Conservation (phyloP, 129 eudicot species). For the Flaveria linearis region DNA sequence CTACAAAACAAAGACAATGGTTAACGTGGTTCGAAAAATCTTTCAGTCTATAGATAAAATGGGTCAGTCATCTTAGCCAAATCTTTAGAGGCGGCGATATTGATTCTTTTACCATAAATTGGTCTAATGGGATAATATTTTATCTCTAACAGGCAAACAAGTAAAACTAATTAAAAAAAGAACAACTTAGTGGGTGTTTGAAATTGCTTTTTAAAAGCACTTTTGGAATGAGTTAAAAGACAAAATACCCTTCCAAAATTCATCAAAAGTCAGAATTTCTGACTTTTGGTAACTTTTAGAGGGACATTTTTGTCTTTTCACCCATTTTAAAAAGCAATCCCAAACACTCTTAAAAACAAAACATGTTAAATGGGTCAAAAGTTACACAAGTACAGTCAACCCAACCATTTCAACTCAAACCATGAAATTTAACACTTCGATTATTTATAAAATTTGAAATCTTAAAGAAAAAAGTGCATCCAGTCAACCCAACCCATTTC, state of each 20-base stretch:
- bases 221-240: no score
- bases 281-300: no score
- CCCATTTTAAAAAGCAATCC: no score
- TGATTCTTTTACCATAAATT: neutral
- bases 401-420: neutral
- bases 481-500: neutral
- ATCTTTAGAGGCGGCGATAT: neutral
- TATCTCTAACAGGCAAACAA: neutral
- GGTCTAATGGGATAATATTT: neutral
- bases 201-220: no score
- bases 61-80: neutral
- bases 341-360: neutral
- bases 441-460: neutral
- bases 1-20: slow-evolving; percentile 37
- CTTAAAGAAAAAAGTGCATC: neutral
- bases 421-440: neutral
- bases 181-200: no score
- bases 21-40: neutral
- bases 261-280: no score
- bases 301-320: no score
- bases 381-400: neutral
- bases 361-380: neutral
- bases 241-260: no score
- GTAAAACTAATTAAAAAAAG: neutral
- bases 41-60: neutral